Evolutionary conservation across 2,329 filamentous ascomycete genomes (phyloP), one percentile per base, ranked within the genome.

Genomic region (Claviceps sp.): DNA sequence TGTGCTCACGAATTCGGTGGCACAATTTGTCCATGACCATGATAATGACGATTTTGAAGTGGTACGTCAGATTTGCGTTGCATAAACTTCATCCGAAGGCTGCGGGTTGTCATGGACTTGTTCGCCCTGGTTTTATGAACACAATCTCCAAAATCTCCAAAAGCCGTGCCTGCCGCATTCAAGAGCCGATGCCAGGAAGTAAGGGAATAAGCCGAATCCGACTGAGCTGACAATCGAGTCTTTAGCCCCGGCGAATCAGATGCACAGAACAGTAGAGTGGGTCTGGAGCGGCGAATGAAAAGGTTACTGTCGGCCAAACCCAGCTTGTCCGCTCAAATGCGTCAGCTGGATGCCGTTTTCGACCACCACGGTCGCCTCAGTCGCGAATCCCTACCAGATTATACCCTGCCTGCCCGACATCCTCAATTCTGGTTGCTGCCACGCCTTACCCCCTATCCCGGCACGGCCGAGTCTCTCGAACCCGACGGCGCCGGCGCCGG

Each of bases 41-140:
- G 61, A 66, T 68, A 60, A 66, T 65, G 60, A 68, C 66, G 4
- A 65, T 68, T 43, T 56, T 68, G 20, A 67, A 68, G 56, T 68
- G 66, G 66, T 68, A 58, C 57, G 62, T 56, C 34, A 36, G 17
- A 34, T 29, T 29, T 46, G 26, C 22, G 46, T 29, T 50, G 42
- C 20, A 11, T 29, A 16, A 37, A 9, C 26, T 23, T 43, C 37
- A 44, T 50, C 26, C 4, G 9, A 3, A 29, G 26, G 8, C 8
- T 3, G 26, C 8, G 26, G 8, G 9, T 9, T 9, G 26, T 3
- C 26, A 29, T 29, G 51, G 51, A 23, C 16, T 37, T 43, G 26
- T 39, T 42, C 46, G 49, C 22, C 45, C 45, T 44, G 47, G n/a
- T 4, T 13, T 13, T 13, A 11, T 11, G 39, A 17, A 17, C 17